Evolutionary conservation across 495 filamentous ascomycete species (phyloP), one percentile per base, ranked within the genome.

Genomic region (Xylaria cubensis): DNA sequence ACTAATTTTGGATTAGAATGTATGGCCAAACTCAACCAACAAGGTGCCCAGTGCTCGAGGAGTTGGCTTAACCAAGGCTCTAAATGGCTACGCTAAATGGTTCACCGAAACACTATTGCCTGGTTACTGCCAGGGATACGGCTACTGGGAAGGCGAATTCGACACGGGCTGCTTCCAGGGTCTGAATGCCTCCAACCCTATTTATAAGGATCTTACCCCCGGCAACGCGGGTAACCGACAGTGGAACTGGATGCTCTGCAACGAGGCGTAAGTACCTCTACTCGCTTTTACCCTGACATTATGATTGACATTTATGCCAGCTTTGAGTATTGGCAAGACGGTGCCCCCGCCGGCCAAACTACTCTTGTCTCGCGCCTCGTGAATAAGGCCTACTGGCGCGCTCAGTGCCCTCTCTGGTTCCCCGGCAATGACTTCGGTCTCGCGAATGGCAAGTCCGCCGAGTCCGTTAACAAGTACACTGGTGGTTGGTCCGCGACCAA

Each of bases 211-310:
- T 72, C 75, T 81, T 19, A 79, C 82, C 1, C 83, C 87, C 0
- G 65, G 66, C 72, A 92, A 91, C 77, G 72, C 73, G 8, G 75
- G 80, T 55, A 82, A 91, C 78, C 81, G 88, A 17, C 90, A 92
- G 71, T 92, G 90, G 90, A 78, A 83, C 71, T 91, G 88, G 89
- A 82, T 92, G 77, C 80, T 89, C 48, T 91, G 90, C 82, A 92
- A 92, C 76, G 88, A 92, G 79, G 89, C 90, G 62, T 70, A 44
- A 55, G 68, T 55, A 13, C 12, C 10, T 3, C 9, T 3, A 24
- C 32, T 34, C 0, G 21, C 13, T 64, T 29, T 4, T 32, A 10
- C 34, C 6, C 0, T 3, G n/a, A 50, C 39, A 24, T 29, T 8
- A 6, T 42, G 26, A n/a, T 42, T 64, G 26, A 64, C 62, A 50